A percentile compares a stretch with the other conserved stretches of the same genome.
These are phyloP conservation scores for Tetraselmis chui DNA, from an alignment of 139 green algal species.

Conservation along the genomic window DNA sequence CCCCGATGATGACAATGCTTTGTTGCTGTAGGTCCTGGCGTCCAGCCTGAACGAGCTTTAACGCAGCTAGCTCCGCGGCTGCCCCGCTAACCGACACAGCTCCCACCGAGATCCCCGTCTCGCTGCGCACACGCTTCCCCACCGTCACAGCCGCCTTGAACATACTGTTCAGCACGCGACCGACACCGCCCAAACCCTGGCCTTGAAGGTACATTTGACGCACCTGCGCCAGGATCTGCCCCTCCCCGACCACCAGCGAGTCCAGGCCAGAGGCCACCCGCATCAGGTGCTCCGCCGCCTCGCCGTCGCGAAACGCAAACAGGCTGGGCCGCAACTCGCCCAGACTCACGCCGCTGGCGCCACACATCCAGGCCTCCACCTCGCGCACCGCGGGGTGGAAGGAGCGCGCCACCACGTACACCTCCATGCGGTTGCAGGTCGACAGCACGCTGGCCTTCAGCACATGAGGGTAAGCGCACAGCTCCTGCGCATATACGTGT, in stretches of 20 bases:
- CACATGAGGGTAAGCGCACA: constrained; percentile 91
- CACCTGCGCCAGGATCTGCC: constrained; percentile 98
- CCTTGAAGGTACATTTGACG: constrained; percentile 88
- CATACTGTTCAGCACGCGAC: constrained; percentile 93
- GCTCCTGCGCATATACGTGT: constrained; percentile 43
- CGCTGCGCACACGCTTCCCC: constrained; percentile 91
- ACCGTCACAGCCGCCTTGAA: constrained; percentile 98
- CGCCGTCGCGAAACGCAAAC: constrained; percentile 88
- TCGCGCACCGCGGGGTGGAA: constrained; percentile 91
- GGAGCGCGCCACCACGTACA: constrained; percentile 92
- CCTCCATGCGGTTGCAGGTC: constrained; percentile 99
- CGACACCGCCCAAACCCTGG: constrained; percentile 83
- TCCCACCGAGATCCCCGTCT: constrained; percentile 90
- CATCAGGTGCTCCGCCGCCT: constrained; percentile 91
- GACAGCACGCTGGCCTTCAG: constrained; percentile 95
- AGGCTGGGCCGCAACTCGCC: constrained; percentile 90
- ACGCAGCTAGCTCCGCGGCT: constrained; percentile 90
- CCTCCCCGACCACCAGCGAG: constrained; percentile 97
- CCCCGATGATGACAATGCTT: constrained; percentile 92
- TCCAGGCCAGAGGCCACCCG: constrained; percentile 90
- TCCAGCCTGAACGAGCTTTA: constrained; percentile 79
- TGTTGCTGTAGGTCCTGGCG: constrained; percentile 68
- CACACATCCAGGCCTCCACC: constrained; percentile 96
- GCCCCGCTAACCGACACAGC: constrained; percentile 90
- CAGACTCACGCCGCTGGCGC: constrained; percentile 77